Conservation (phyloP, 768 basidiomycete genomes). For the Rhizopogon vinicolor region DNA sequence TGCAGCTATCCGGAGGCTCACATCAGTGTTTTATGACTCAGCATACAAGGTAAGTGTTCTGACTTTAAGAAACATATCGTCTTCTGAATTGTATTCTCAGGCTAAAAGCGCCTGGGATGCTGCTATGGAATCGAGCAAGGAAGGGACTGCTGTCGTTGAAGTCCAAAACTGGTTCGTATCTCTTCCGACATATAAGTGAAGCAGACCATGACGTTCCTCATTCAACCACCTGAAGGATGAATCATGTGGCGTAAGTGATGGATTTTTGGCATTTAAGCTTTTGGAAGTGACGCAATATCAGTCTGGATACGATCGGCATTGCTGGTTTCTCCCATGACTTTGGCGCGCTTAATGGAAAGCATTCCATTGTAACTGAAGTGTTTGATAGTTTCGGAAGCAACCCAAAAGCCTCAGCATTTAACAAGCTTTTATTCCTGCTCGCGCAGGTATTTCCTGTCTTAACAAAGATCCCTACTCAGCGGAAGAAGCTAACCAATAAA, state of each 20-base stretch:
- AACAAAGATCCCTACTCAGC: conserved; percentile 30
- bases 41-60: conserved; percentile 18
- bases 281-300: conserved; percentile 7
- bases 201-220: background rate
- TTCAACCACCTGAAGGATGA: conserved; percentile 14
- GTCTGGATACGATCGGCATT: conserved; percentile 53
- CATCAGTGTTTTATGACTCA: conserved; percentile 19
- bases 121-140: conserved; percentile 7
- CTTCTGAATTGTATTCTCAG: conserved; percentile 10
- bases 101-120: conserved; percentile 23
- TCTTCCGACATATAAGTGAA: background rate
- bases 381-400: conserved; percentile 31
- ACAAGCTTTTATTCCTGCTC: conserved; percentile 31
- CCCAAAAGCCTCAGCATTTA: conserved; percentile 18
- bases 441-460: conserved; percentile 32
- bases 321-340: conserved; percentile 57
- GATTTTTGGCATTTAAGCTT: background rate
- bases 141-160: conserved; percentile 21
- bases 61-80: conserved; percentile 3
- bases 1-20: conserved; percentile 15
- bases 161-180: conserved; percentile 23
- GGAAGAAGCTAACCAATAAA: conserved; percentile 24
- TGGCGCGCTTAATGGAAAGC: conserved; percentile 41
- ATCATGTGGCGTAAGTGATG: conserved; percentile 19
- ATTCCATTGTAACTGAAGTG: conserved; percentile 33